Conservation (phyloP, 2,329 filamentous ascomycete species). For the Epichloe aotearoae region DNA sequence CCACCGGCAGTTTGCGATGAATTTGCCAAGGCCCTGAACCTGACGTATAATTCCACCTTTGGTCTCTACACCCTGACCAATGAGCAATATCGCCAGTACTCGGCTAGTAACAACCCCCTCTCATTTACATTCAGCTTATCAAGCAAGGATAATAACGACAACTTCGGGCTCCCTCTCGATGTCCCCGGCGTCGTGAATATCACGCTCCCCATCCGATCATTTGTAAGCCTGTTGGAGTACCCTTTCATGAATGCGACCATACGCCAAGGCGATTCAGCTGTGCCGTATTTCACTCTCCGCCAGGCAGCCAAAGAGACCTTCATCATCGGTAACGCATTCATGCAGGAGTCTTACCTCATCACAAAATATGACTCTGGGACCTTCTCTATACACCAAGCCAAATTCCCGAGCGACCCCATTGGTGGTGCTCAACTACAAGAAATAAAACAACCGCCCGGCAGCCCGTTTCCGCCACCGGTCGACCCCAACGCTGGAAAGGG, state of each 20-base stretch:
- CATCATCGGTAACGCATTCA: slow-evolving; percentile 53
- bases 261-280: slow-evolving; percentile 28
- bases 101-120: slow-evolving; percentile 26
- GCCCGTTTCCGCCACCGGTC: slow-evolving; percentile 31
- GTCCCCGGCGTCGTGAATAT: slow-evolving; percentile 42
- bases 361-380: slow-evolving; percentile 39
- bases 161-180: slow-evolving; percentile 35
- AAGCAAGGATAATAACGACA: slow-evolving; percentile 38
- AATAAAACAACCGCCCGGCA: slow-evolving; percentile 30
- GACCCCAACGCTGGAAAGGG: slow-evolving; percentile 8
- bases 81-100: slow-evolving; percentile 37
- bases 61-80: slow-evolving; percentile 52
- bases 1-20: slow-evolving; percentile 45
- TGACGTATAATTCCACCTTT: slow-evolving; percentile 51
- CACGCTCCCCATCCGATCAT: slow-evolving; percentile 37
- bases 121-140: slow-evolving; percentile 45
- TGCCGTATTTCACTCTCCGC: slow-evolving; percentile 55
- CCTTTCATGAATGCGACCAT: slow-evolving; percentile 32
- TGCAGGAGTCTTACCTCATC: slow-evolving; percentile 54
- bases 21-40: slow-evolving; percentile 50
- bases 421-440: slow-evolving; percentile 26
- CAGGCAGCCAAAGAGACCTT: slow-evolving; percentile 37
- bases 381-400: slow-evolving; percentile 44
- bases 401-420: slow-evolving; percentile 31
- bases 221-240: slow-evolving; percentile 35